Conservation (phyloP, 768 basidiomycete species). For the Psilocybe azurescens region DNA sequence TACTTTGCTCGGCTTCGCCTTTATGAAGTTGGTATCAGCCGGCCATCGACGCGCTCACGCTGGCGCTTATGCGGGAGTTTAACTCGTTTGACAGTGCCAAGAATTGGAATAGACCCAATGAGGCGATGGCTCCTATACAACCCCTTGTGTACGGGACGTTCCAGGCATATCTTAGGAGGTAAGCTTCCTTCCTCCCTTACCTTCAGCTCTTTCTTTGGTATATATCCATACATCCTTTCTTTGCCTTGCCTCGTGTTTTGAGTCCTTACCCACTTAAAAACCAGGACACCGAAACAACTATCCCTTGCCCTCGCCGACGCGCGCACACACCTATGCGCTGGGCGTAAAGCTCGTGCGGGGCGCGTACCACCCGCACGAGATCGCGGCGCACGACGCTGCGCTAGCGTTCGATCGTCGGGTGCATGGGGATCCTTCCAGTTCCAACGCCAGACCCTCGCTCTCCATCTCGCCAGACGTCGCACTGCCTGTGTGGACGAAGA, state of each 20-base stretch:
- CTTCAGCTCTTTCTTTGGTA: too few relatives aligned
- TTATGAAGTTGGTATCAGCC: conserved; percentile 69
- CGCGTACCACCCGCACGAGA: conserved; percentile 86
- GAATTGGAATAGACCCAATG: not conserved
- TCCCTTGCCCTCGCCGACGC: conserved; percentile 69
- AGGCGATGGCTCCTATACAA: conserved; percentile 39
- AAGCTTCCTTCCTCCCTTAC: conserved; percentile 7
- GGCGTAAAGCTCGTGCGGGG: conserved; percentile 95
- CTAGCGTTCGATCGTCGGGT: not conserved
- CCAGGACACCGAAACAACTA: conserved; percentile 74
- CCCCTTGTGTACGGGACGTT: conserved; percentile 86
- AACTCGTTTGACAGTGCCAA: conserved; percentile 49
- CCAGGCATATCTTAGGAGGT: conserved; percentile 88
- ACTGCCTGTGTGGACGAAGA: conserved; percentile 74
- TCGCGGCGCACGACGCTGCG: conserved; percentile 48
- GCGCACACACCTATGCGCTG: conserved; percentile 66
- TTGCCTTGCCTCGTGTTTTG: not conserved
- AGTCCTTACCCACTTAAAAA: too few relatives aligned
- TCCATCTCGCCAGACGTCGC: conserved; percentile 62
- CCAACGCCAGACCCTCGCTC: conserved; percentile 25
- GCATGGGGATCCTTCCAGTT: not conserved
- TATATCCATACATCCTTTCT: too few relatives aligned
- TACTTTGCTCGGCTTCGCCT: not conserved
- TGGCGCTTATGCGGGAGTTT: conserved; percentile 78
- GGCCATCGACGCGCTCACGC: conserved; percentile 81